phyloP scores from a whole-genome alignment of 164 flowering plant species.

The Malania oleifera region DNA sequence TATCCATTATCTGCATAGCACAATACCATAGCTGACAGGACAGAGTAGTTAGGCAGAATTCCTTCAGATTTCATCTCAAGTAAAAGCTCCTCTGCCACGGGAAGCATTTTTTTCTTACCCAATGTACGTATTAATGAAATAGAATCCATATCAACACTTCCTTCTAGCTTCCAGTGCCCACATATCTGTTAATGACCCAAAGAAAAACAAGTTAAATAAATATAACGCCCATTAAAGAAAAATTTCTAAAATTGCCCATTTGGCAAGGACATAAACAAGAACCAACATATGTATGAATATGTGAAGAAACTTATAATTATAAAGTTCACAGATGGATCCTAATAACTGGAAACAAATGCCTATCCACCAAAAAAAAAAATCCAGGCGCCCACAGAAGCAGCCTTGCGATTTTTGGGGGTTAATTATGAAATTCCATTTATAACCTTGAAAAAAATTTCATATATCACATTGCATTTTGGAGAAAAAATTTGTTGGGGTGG shows the following conservation, averaged over 20 bases:
- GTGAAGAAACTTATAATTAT: not conserved
- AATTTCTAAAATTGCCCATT: not conserved
- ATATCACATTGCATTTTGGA: too few species aligned
- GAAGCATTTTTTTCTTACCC: conserved; percentile 27
- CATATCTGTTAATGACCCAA: conserved; percentile 21
- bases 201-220: not conserved
- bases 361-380: conserved; percentile 11
- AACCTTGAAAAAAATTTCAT: too few species aligned
- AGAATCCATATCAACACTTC: conserved; percentile 7
- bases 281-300: too few species aligned
- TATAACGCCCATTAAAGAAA: too few species aligned
- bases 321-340: conserved; percentile 1
- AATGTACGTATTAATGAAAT: conserved; percentile 23
- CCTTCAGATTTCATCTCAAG: conserved; percentile 37
- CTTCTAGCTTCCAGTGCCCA: conserved; percentile 18
- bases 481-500: too few species aligned
- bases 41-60: conserved; percentile 20
- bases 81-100: conserved; percentile 30
- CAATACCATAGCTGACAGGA: conserved; percentile 49
- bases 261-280: too few species aligned
- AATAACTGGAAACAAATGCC: not conserved
- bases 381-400: not conserved
- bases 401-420: not conserved
- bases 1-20: conserved; percentile 55
- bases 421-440: too few species aligned